A percentile compares a stretch with the other conserved stretches of the same genome.
These are phyloP conservation scores for Leucosporidium creatinivorum DNA, from an alignment of 768 basidiomycete genomes.

Conservation along the genomic window DNA sequence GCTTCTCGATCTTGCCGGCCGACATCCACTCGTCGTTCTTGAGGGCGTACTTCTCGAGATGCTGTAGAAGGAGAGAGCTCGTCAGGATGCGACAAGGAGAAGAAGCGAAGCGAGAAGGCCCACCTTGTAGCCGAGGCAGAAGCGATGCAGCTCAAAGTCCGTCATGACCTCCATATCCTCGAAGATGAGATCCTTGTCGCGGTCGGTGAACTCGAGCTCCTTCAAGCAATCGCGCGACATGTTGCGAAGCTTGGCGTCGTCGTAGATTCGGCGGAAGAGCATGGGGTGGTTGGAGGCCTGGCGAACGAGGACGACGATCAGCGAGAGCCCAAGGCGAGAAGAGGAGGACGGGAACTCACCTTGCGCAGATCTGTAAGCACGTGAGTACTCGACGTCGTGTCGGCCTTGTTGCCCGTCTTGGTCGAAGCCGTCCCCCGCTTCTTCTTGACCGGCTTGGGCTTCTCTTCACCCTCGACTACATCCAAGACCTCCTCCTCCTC, in stretches of 20 bases:
- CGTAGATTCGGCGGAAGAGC: conserved; percentile 80
- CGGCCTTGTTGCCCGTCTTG: conserved; percentile 37
- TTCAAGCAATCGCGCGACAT: conserved; percentile 78
- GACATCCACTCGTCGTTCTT: conserved; percentile 68
- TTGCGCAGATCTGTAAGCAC: conserved; percentile 97
- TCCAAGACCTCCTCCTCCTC: conserved; percentile 39
- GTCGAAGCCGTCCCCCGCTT: conserved; percentile 33
- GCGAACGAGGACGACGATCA: not conserved
- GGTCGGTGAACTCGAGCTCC: conserved; percentile 83
- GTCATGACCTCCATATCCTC: conserved; percentile 98
- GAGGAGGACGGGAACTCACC: not conserved
- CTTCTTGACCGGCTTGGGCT: conserved; percentile 44
- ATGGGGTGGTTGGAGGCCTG: conserved; percentile 86
- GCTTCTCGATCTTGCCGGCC: conserved; percentile 74
- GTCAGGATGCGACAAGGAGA: not conserved
- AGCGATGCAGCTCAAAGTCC: conserved; percentile 85
- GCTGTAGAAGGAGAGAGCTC: conserved; percentile 50
- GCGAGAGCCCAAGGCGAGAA: not conserved
- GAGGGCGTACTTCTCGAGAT: conserved; percentile 57
- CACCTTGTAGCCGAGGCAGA: conserved; percentile 80
- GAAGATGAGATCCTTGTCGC: conserved; percentile 74
- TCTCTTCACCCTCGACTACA: conserved; percentile 51
- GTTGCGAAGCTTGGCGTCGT: conserved; percentile 62
- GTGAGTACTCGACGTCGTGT: conserved; percentile 72
- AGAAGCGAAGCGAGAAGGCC: conserved; percentile 18